Evolutionary conservation across 345 rosid species (phyloP), one percentile per base, ranked within the genome.

Genomic region (Eutrema yunnanense): DNA sequence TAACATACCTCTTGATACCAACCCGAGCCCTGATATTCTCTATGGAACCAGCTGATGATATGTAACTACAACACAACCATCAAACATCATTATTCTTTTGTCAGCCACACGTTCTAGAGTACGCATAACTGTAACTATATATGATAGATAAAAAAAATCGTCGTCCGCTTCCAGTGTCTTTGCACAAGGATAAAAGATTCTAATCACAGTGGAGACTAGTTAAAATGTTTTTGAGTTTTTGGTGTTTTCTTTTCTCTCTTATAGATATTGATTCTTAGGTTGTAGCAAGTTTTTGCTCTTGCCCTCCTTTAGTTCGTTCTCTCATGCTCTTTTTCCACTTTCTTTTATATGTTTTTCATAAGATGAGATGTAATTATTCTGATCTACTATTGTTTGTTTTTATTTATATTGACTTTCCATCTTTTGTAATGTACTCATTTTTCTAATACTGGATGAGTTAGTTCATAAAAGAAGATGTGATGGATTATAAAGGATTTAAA

Each of bases 1-100:
- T 59, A 90, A 90, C 67, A 60, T 85, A 48, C 86, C 96, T 6
- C 36, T 84, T 0, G 88, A 84, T 4, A 76, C 66, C 53, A 78
- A 77, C 42, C 56, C 69, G 14, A 76, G 75, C 73, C 42, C 51
- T 6, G 69, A 65, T 43, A 27, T 68, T 47, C 48, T 64, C 10
- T 29, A 33, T 69, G 85, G 84, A 59, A 61, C 40, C 63, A 67
- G 73, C 79, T 76, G 59, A 62, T 76, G 59, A 62, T 76, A 47
- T 32, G 26, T 75, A 30, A 51, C 69, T 14, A 13, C 37, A 8
- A 36, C 37, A 75, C 30, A 13, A 42, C 53, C 46, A 44, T 53
- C 63, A 67, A 52, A 36, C 57, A 69, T 62, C 50, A 41, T 11
- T 16, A 67, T 69, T 75, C 79, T 75, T 75, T 75, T 69, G 46